Evolutionary conservation across 1,139 yeast species (phyloP), one percentile per base, ranked within the genome.

Genomic region (Chernovozyma aurita): DNA sequence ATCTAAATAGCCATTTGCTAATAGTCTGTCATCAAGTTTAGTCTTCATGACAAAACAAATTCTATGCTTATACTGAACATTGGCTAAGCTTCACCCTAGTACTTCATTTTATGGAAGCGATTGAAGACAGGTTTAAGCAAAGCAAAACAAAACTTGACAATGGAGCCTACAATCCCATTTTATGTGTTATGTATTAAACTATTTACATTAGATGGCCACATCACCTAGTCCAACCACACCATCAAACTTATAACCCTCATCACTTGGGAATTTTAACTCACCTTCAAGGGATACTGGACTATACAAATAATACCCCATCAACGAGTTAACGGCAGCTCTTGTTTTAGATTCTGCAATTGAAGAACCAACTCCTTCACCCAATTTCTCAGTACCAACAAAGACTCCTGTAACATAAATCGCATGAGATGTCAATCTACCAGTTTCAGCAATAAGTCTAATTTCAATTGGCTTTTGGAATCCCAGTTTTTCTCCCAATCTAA

Each of bases 321-420:
- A 76, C 21, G 97, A 92, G 59, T 85, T 85, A 33, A 88, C 94
- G 34, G 88, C 86, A 22, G 97, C 94, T 59, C 96, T 78, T 26
- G 88, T 85, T 60, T 88, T 85, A 31, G 97, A 97, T 63, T 92
- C 98, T 46, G 75, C 77, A 49, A 92, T 68, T 31, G 95, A 85
- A n/a, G 94, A 71, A 33, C 97, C 99, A 51, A 85, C 88, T 31
- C 97, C 97, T 63, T 92, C 97, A 36, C 97, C 97, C 40, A 92
- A 70, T 61, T 87, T 83, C 43, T 80, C 79, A 17, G 72, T 70
- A 25, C 97, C 97, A 39, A 83, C 73, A 59, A 88, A 92, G 1
- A 87, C 95, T 36, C 97, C 97, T 25, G 92, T 95, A 14, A 90
- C 85, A 52, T 77, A 92, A 31, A 88, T 82, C 18, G 98, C 95